These are phyloP conservation scores for Marchantia paleacea DNA, from an alignment of 225 moss, liverwort and hornwort species.

Conservation along the genomic window DNA sequence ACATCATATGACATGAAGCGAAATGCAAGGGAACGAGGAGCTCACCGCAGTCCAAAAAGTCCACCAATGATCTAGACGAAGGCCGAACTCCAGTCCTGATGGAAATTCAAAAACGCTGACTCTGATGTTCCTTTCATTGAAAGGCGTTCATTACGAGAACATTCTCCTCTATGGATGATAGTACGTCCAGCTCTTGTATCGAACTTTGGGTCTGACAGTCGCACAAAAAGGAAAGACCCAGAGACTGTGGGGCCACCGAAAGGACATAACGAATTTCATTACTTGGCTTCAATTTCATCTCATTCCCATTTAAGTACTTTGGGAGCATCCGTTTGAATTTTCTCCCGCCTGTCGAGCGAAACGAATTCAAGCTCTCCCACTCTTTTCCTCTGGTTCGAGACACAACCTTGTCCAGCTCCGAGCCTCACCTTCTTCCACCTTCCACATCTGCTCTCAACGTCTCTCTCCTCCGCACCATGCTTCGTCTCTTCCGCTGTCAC, in stretches of 20 bases:
- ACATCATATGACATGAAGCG: too few relatives aligned
- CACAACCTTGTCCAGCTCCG: neutral
- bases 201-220: too few relatives aligned
- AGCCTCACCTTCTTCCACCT: neutral
- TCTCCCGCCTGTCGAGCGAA: neutral
- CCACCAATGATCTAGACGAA: too few relatives aligned
- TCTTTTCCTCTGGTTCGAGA: neutral
- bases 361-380: slow-evolving; percentile 11
- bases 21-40: too few relatives aligned
- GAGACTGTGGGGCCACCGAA: neutral
- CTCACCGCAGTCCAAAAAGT: too few relatives aligned
- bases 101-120: too few relatives aligned
- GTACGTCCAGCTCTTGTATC: too few relatives aligned
- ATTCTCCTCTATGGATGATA: too few relatives aligned
- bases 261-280: neutral
- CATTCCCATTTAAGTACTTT: neutral
- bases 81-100: too few relatives aligned
- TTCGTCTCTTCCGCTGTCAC: neutral
- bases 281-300: neutral
- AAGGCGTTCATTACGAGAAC: too few relatives aligned
- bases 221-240: too few relatives aligned
- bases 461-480: neutral
- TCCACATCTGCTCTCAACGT: neutral
- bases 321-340: neutral
- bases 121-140: too few relatives aligned